Percentiles rank a stretch among this genome's conserved stretches.
Evolutionary conservation across 78 protist species (phyloP).

Genomic region (Mantamonas sphyraenae): DNA sequence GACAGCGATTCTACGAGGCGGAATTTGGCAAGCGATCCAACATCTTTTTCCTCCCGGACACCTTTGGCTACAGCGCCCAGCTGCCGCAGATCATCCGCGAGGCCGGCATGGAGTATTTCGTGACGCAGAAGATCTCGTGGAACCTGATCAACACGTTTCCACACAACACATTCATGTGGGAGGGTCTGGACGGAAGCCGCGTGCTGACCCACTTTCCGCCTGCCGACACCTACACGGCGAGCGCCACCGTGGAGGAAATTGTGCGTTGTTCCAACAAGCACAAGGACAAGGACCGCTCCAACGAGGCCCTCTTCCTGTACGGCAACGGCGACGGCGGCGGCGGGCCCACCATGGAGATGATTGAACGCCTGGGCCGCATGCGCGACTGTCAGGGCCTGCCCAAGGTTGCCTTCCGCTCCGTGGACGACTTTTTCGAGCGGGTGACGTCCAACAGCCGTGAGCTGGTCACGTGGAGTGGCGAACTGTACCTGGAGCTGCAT

Average conservation of each 20-base stretch:
- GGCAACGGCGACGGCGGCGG: constrained; percentile 80
- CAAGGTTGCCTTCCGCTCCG: constrained; percentile 10
- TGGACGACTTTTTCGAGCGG: constrained; percentile 28
- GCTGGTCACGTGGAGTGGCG: constrained; percentile 20
- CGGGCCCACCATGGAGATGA: constrained; percentile 56
- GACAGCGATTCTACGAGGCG: constrained; percentile 17
- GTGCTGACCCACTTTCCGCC: constrained; percentile 75
- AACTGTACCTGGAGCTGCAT: constrained; percentile 65
- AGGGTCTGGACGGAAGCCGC: constrained; percentile 70
- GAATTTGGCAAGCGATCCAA: not conserved
- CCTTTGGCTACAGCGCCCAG: constrained; percentile 56
- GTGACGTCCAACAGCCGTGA: too few species aligned
- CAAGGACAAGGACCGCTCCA: constrained; percentile 41
- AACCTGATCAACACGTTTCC: constrained; percentile 52
- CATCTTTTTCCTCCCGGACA: constrained; percentile 72
- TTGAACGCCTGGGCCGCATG: constrained; percentile 27
- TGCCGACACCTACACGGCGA: constrained; percentile 54
- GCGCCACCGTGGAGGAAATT: constrained; percentile 36
- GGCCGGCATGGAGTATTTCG: constrained; percentile 50
- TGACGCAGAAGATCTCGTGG: constrained; percentile 69
- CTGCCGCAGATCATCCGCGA: constrained; percentile 63
- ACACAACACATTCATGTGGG: constrained; percentile 58
- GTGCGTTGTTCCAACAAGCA: not conserved
- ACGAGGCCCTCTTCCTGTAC: constrained; percentile 15
- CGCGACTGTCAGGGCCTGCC: not conserved